Percentiles rank a stretch among this genome's conserved stretches.
Conservation (phyloP, 176 grass and related monocot genomes). For the Ensete ventricosum region DNA sequence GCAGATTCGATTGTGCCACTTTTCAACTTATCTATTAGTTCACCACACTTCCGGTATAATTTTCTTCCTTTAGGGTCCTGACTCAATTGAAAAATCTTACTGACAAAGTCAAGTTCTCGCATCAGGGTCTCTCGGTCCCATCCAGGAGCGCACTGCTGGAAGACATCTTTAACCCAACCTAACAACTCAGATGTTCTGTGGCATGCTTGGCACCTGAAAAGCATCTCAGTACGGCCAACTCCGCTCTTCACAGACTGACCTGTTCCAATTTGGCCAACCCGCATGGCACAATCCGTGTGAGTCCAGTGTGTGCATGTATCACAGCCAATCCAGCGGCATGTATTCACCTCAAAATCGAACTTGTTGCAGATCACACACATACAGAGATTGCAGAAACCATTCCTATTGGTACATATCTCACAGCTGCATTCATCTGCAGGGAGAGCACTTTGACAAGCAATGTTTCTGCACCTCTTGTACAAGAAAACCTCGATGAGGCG, state of each 20-base stretch:
- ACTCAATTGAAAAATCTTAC: constrained; percentile 71
- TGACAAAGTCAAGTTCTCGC: constrained; percentile 65
- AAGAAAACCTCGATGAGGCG: constrained; percentile 59
- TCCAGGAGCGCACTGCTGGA: constrained; percentile 59
- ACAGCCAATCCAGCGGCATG: constrained; percentile 83
- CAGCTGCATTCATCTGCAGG: constrained; percentile 65
- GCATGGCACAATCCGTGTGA: constrained; percentile 78
- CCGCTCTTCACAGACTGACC: constrained; percentile 41
- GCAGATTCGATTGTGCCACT: constrained; percentile 32
- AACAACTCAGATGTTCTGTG: constrained; percentile 62
- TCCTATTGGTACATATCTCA: constrained; percentile 42
- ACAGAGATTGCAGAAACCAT: constrained; percentile 75
- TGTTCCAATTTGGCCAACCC: constrained; percentile 36
- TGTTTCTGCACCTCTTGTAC: constrained; percentile 76
- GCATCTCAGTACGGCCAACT: constrained; percentile 34
- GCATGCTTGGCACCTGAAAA: constrained; percentile 77
- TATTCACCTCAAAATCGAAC: constrained; percentile 89
- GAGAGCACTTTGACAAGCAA: constrained; percentile 55
- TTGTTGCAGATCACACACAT: constrained; percentile 85
- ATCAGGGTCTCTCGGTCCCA: constrained; percentile 62
- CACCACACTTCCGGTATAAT: constrained; percentile 42
- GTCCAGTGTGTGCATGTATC: constrained; percentile 86
- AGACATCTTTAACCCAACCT: constrained; percentile 78
- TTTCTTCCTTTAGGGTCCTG: constrained; percentile 59
- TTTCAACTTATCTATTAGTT: constrained; percentile 60